A percentile compares a stretch with the other conserved stretches of the same genome.
Evolutionary conservation across 768 basidiomycete species (phyloP).

Genomic region (Tulasnella sp.): DNA sequence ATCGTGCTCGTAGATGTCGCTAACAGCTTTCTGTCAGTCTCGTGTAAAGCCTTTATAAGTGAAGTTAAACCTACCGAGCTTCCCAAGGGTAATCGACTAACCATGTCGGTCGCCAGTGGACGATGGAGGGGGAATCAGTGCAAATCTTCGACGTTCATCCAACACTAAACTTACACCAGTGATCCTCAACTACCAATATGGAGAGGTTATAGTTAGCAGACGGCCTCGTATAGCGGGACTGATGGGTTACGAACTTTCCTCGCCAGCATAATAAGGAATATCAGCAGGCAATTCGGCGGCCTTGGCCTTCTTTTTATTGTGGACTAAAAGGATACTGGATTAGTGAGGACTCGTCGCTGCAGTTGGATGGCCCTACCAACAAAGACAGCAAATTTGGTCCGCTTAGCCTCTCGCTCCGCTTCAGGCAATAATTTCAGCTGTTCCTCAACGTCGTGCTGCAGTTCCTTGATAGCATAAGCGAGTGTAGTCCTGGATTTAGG

Average conservation of each 20-base stretch:
- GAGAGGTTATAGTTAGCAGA: conserved; percentile 12
- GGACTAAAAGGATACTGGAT: conserved; percentile 38
- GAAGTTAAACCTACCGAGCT: conserved; percentile 45
- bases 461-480: conserved; percentile 80
- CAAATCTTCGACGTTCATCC: background rate
- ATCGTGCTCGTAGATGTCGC: conserved; percentile 73
- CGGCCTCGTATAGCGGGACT: background rate
- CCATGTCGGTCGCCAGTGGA: conserved; percentile 10
- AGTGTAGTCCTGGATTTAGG: background rate
- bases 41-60: background rate
- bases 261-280: conserved; percentile 75
- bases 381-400: conserved; percentile 84
- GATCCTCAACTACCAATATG: conserved; percentile 17
- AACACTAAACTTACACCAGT: conserved; percentile 3
- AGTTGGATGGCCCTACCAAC: conserved; percentile 41
- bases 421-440: conserved; percentile 60
- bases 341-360: background rate
- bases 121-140: background rate
- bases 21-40: conserved; percentile 26
- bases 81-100: conserved; percentile 88
- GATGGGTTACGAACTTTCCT: conserved; percentile 35
- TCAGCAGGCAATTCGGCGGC: conserved; percentile 61
- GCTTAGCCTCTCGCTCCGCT: conserved; percentile 59
- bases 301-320: conserved; percentile 89
- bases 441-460: conserved; percentile 77